Conservation (phyloP, 495 filamentous ascomycete species). For the Tetracladium marchalianum region DNA sequence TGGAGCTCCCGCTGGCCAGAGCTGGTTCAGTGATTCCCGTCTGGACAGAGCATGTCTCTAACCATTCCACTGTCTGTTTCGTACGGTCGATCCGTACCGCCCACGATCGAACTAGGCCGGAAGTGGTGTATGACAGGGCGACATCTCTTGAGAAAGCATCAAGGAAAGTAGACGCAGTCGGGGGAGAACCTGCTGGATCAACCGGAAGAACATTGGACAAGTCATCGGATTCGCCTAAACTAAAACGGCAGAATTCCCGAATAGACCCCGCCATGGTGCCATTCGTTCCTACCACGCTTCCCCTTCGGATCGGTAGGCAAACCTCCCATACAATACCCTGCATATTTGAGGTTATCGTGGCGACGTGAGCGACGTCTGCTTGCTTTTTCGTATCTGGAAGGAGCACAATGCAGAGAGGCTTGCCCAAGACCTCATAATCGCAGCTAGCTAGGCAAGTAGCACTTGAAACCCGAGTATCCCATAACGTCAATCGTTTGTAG, state of each 20-base stretch:
- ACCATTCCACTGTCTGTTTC: slow-evolving; percentile 59
- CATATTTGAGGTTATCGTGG: slow-evolving; percentile 74
- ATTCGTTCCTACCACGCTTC: slow-evolving; percentile 21
- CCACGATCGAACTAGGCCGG: slow-evolving; percentile 74
- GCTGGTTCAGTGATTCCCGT: slow-evolving; percentile 66
- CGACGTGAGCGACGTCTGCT: slow-evolving; percentile 54
- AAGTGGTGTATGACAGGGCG: slow-evolving; percentile 74
- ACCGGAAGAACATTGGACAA: slow-evolving; percentile 79
- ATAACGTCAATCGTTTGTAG: slow-evolving; percentile 65
- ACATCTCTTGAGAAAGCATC: slow-evolving; percentile 85
- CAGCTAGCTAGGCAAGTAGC: slow-evolving; percentile 48
- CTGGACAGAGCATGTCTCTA: slow-evolving; percentile 72
- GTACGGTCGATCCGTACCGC: slow-evolving; percentile 61
- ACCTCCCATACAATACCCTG: slow-evolving; percentile 83
- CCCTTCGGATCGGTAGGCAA: slow-evolving; percentile 31
- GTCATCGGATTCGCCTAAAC: slow-evolving; percentile 61
- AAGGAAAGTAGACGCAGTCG: slow-evolving; percentile 67
- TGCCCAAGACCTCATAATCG: slow-evolving; percentile 53
- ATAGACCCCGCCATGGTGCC: slow-evolving; percentile 34
- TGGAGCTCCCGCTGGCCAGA: slow-evolving; percentile 75
- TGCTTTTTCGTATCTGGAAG: slow-evolving; percentile 54
- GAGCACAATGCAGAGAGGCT: slow-evolving; percentile 72
- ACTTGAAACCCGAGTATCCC: slow-evolving; percentile 56
- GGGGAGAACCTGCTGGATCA: slow-evolving; percentile 72
- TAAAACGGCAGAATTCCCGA: slow-evolving; percentile 60